Base-by-base conservation (phyloP, 1,284 basidiomycete genomes). In the Acaromyces ingoldii region DNA sequence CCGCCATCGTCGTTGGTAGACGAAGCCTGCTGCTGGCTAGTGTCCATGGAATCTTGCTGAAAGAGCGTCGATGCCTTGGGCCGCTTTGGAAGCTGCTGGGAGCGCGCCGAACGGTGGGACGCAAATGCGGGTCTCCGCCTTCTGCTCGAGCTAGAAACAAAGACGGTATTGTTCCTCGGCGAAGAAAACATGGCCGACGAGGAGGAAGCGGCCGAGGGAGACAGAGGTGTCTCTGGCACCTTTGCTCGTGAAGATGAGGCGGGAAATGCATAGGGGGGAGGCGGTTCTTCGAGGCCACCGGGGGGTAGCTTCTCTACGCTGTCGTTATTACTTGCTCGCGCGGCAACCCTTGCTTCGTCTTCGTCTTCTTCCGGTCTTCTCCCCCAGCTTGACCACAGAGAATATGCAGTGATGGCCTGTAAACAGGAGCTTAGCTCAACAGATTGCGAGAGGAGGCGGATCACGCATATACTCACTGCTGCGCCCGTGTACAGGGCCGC, bases 401-500 rank as follows among this genome's bases (percentile, higher is more conserved):
- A 62, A 22, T 65, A 67, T 1, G 65, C 65, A 0, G 65, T 67
- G 9, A 67, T 48, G 3, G 65, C 65, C 36, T 38, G 36, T 17
- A 34, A 10, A 34, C n/a, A n/a, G n/a, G n/a, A n/a, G n/a, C n/a
- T n/a, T n/a, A n/a, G n/a, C n/a, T n/a, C n/a, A n/a, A n/a, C n/a
- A n/a, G n/a, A n/a, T n/a, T n/a, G n/a, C n/a, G 31, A 34, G 31
- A 10, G 31, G 31, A 34, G 10, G 31, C 10, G 31, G 31, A n/a
- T 10, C 31, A n/a, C 17, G 31, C 10, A 34, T 38, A 19, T 38
- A 38, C 36, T 38, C 36, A 38, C 36, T 1, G 63, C 65, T 13
- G 65, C 65, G 22, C 65, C 65, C 1, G 65, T 61, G 37, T 60
- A 64, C 10, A 67, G 51, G 2, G 65, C 65, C 10, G 65, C 62